phyloP scores from a whole-genome alignment of 345 rosid genomes.

The Cardamine chenopodiifolia region DNA sequence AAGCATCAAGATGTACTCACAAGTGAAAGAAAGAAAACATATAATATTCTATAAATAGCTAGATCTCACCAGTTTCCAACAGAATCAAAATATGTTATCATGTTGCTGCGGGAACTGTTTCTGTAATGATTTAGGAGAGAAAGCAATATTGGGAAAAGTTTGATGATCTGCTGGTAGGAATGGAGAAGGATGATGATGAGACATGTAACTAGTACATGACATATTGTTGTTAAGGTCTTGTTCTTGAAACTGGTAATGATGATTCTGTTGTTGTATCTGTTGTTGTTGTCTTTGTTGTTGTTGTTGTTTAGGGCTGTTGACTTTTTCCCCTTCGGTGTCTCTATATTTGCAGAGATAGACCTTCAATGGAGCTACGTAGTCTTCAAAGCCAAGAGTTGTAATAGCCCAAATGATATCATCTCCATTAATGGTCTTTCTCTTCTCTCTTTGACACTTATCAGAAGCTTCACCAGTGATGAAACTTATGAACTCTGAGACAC shows the following conservation, averaged over 20 bases:
- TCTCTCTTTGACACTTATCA: conserved; percentile 71
- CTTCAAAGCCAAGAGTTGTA: conserved; percentile 72
- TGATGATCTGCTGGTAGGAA: conserved; percentile 52
- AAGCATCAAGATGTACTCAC: conserved; percentile 20
- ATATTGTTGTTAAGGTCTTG: conserved; percentile 43
- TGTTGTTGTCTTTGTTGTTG: conserved; percentile 42
- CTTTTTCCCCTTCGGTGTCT: conserved; percentile 68
- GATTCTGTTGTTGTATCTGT: conserved; percentile 42
- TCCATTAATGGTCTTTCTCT: conserved; percentile 72
- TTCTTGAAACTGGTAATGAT: conserved; percentile 36
- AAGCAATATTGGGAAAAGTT: conserved; percentile 54
- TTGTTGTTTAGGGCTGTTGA: conserved; percentile 61
- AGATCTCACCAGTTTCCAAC: conserved; percentile 23
- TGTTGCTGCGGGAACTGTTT: conserved; percentile 63
- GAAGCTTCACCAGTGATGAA: conserved; percentile 76
- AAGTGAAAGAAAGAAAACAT: background rate
- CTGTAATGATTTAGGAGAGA: conserved; percentile 61
- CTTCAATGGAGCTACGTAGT: conserved; percentile 61
- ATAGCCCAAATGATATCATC: conserved; percentile 80
- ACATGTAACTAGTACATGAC: conserved; percentile 44
- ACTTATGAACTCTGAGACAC: conserved; percentile 77
- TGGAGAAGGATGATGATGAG: conserved; percentile 49
- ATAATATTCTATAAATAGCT: background rate
- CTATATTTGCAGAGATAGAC: conserved; percentile 60
- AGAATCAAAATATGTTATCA: conserved; percentile 51